These are phyloP conservation scores for Lentinula sp. DNA, from an alignment of 768 basidiomycete species.

Conservation along the genomic window DNA sequence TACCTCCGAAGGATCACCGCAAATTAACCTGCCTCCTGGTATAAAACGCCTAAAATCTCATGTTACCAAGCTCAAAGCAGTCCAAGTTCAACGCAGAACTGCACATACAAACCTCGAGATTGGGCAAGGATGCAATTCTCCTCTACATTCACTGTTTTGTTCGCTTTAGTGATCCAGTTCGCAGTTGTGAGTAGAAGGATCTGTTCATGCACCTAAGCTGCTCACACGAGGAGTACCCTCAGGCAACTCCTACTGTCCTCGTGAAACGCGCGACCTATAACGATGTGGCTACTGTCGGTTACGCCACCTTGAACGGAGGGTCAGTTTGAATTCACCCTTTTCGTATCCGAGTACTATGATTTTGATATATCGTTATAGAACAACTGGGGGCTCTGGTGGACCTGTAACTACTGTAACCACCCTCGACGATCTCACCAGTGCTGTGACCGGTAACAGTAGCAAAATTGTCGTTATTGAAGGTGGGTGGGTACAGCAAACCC, in stretches of 20 bases:
- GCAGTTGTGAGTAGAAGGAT: background rate
- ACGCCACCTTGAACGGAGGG: conserved; percentile 24
- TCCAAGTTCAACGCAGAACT: background rate
- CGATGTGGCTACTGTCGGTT: conserved; percentile 33
- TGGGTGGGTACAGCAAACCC: conserved; percentile 3
- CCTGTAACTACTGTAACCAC: conserved; percentile 36
- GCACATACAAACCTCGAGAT: background rate
- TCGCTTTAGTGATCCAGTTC: background rate
- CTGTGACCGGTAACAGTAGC: conserved; percentile 32
- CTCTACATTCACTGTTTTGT: background rate
- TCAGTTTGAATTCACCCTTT: conserved; percentile 3
- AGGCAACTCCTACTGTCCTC: conserved; percentile 1
- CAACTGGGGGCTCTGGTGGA: conserved; percentile 38
- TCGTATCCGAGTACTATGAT: background rate
- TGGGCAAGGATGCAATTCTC: background rate
- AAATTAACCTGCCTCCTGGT: background rate
- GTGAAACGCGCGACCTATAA: conserved; percentile 29
- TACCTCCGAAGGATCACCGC: background rate
- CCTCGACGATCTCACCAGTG: conserved; percentile 32
- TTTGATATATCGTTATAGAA: conserved; percentile 18
- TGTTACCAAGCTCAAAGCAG: background rate
- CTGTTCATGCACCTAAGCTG: background rate
- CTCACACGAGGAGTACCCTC: background rate
- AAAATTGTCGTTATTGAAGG: conserved; percentile 41
- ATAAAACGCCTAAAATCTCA: background rate